Conservation (phyloP, 1,139 yeast genomes). For the Geotrichum bryndzae region DNA sequence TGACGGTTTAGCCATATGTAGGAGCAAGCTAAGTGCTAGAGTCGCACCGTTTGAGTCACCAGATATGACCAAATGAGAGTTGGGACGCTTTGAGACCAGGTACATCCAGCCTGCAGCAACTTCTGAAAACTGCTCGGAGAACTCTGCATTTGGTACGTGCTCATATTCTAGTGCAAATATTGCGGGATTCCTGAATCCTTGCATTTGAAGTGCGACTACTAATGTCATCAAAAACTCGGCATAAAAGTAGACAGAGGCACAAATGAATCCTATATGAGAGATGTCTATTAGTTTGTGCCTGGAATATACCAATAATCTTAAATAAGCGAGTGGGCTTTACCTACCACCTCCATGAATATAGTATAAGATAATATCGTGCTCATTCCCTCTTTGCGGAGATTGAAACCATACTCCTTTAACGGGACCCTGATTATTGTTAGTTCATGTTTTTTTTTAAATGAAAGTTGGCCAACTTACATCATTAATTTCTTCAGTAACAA, state of each 20-base stretch:
- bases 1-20: slow-evolving; percentile 34
- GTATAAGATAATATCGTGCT: slow-evolving; percentile 35
- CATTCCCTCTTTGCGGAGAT: slow-evolving; percentile 30
- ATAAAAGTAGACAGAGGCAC: slow-evolving; percentile 31
- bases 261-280: slow-evolving; percentile 2
- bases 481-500: slow-evolving; percentile 16
- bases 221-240: slow-evolving; percentile 38
- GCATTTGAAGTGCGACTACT: slow-evolving; percentile 37
- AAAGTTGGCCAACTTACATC: slow-evolving; percentile 15
- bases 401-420: slow-evolving; percentile 36
- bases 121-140: slow-evolving; percentile 29
- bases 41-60: slow-evolving; percentile 46
- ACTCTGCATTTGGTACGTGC: slow-evolving; percentile 25
- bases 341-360: slow-evolving; percentile 38
- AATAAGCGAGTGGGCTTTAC: slow-evolving; percentile 1
- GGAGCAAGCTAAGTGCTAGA: slow-evolving; percentile 35
- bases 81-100: slow-evolving; percentile 24
- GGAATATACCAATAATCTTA: background rate
- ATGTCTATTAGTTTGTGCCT: background rate
- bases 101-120: slow-evolving; percentile 34
- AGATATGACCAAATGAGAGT: slow-evolving; percentile 31
- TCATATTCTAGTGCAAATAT: slow-evolving; percentile 37
- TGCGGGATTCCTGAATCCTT: slow-evolving; percentile 44
- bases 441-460: background rate
- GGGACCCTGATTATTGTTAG: slow-evolving; percentile 18